Base-by-base conservation (phyloP, 495 filamentous ascomycete species). In the Trypethelium eluteriae region DNA sequence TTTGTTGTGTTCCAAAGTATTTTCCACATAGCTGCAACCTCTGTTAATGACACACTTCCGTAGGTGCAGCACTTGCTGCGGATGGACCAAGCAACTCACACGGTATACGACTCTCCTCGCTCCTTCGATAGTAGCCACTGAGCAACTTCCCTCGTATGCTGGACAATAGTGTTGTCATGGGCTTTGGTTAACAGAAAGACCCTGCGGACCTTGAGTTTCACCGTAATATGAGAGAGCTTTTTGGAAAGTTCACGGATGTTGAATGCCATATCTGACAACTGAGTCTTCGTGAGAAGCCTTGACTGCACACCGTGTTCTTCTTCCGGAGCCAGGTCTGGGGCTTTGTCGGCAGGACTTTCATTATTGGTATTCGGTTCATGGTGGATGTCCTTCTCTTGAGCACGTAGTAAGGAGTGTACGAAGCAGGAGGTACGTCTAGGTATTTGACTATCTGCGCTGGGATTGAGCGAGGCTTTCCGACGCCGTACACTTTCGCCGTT, bases 261-360 rank as follows among this genome's bases (percentile, higher is more conserved):
- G 85, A 90, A 91, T 0, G 92, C 92, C 94, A 98, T 96, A 68
- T 98, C 94, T 1, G 88, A 89, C 41, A 98, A 81, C 75, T 98
- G 91, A 67, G 87, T 89, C 77, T 98, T 98, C 2, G 92, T 97
- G 69, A 98, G 81, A 39, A 94, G 83, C 14, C 86, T 75, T 35
- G 86, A 88, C 64, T 86, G 80, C 36, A 79, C 74, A 39, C 44
- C 53, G 44, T 61, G 18, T 1, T 65, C 39, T 5, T 66, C 57
- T 34, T 50, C 59, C 2, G 63, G 64, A 69, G 74, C 67, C 25
- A 44, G 14, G 65, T 65, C 49, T 11, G 68, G 46, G 62, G 65
- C 70, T 65, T 80, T 80, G 62, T 80, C 78, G 35, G 79, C 70
- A 38, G 72, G 72, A 25, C 72, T 67, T 53, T 73, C 69, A n/a